A percentile compares a stretch with the other conserved stretches of the same genome.
Conservation (phyloP, 106 monocot species). For the Acorus calamus region DNA sequence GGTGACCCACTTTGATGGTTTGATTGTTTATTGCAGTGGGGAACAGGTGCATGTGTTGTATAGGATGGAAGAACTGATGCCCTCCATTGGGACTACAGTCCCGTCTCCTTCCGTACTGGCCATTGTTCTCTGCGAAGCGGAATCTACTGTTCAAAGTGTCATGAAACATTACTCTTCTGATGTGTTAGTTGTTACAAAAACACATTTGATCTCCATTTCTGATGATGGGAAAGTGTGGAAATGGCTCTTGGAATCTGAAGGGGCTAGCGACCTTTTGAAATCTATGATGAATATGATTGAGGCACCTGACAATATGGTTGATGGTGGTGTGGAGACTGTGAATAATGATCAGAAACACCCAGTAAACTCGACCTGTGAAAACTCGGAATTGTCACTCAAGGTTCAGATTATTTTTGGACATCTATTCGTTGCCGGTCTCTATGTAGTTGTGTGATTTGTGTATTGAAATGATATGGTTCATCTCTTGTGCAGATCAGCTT, state of each 20-base stretch:
- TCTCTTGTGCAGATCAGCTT: constrained; percentile 67
- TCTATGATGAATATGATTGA: constrained; percentile 6
- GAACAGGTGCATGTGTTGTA: constrained; percentile 66
- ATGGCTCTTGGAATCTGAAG: constrained; percentile 64
- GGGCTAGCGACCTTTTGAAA: constrained; percentile 9
- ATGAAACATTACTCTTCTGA: constrained; percentile 14
- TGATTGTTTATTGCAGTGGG: constrained; percentile 35
- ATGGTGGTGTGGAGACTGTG: constrained; percentile 7
- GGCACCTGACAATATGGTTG: constrained; percentile 3
- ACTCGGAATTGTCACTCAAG: constrained; percentile 32
- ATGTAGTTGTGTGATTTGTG: too few species aligned
- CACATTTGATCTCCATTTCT: constrained; percentile 62
- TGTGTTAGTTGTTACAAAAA: constrained; percentile 13
- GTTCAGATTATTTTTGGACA: constrained; percentile 11
- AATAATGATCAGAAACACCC: not conserved
- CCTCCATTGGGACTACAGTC: constrained; percentile 75
- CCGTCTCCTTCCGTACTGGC: constrained; percentile 85
- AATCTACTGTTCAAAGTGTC: constrained; percentile 57
- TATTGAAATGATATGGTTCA: not conserved
- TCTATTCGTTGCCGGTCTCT: too few species aligned
- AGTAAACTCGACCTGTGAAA: constrained; percentile 1
- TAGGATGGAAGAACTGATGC: constrained; percentile 80
- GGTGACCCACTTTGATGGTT: not conserved
- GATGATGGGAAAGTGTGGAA: constrained; percentile 98
- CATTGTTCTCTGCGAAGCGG: constrained; percentile 50